Percentiles rank a stretch among this genome's conserved stretches.
Conservation (phyloP, 2,329 filamentous ascomycete species). For the Sphaerulina populicola region DNA sequence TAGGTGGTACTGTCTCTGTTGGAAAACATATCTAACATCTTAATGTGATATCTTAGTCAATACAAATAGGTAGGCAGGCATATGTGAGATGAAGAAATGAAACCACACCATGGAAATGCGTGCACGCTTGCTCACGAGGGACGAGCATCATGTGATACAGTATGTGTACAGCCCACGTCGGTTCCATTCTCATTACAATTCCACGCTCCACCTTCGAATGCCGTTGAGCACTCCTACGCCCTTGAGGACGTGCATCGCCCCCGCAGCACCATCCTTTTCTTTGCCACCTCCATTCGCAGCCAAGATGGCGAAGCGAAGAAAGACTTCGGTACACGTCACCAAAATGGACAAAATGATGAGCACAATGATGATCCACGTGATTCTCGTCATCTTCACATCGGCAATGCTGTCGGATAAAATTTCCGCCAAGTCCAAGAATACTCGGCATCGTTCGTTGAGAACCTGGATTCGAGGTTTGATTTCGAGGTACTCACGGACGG, state of each 20-base stretch:
- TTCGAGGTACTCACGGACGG: slow-evolving; percentile 93
- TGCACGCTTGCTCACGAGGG: too few relatives aligned
- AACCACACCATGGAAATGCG: too few relatives aligned
- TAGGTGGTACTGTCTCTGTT: too few relatives aligned
- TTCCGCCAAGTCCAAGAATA: slow-evolving; percentile 92
- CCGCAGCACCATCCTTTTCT: slow-evolving; percentile 4
- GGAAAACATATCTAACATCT: too few relatives aligned
- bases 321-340: slow-evolving; percentile 83
- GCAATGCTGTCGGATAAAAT: slow-evolving; percentile 88
- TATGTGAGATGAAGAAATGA: too few relatives aligned
- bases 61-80: too few relatives aligned
- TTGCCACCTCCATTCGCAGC: slow-evolving; percentile 18
- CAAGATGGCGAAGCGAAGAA: slow-evolving; percentile 73
- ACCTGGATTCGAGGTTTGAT: slow-evolving; percentile 94
- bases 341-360: slow-evolving; percentile 85
- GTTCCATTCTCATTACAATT: neutral
- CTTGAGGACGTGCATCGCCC: neutral
- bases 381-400: slow-evolving; percentile 88
- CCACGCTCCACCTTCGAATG: neutral
- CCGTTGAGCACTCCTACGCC: slow-evolving; percentile 1
- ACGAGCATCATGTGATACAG: too few relatives aligned
- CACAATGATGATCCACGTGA: slow-evolving; percentile 97
- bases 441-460: slow-evolving; percentile 90
- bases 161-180: too few relatives aligned
- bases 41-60: too few relatives aligned